These are phyloP conservation scores for Tolypocladium album DNA, from an alignment of 2,329 filamentous ascomycete species.

Conservation along the genomic window DNA sequence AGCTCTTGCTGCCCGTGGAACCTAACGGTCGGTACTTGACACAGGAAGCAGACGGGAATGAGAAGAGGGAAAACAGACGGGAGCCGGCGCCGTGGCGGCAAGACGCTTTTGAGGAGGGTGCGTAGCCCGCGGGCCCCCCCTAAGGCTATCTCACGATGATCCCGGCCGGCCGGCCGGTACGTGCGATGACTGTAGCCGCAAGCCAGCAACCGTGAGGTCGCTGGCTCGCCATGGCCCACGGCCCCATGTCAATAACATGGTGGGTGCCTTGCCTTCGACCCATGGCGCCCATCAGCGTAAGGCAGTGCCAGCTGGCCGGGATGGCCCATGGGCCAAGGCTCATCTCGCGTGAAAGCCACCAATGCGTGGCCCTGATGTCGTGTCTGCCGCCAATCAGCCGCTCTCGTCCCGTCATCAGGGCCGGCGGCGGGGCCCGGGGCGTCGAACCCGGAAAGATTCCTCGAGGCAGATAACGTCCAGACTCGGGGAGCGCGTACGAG, in stretches of 20 bases:
- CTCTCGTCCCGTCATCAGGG: neutral
- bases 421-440: neutral
- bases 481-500: neutral
- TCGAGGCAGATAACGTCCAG: neutral
- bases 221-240: neutral
- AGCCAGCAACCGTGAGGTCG: neutral
- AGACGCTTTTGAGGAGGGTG: neutral
- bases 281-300: neutral
- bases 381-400: neutral
- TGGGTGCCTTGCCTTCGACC: neutral
- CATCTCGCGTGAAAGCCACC: neutral
- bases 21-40: neutral
- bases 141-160: neutral
- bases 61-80: slow-evolving; percentile 1
- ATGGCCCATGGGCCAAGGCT: neutral
- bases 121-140: neutral
- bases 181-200: neutral
- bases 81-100: slow-evolving; percentile 1
- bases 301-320: neutral
- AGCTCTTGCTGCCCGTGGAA: slow-evolving; percentile 9
- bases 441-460: neutral
- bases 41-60: slow-evolving; percentile 9
- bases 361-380: neutral
- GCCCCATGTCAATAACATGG: neutral
- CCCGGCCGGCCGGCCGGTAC: neutral